These are phyloP conservation scores for Pichia ethanolica DNA, from an alignment of 805 yeast genomes.

Conservation along the genomic window DNA sequence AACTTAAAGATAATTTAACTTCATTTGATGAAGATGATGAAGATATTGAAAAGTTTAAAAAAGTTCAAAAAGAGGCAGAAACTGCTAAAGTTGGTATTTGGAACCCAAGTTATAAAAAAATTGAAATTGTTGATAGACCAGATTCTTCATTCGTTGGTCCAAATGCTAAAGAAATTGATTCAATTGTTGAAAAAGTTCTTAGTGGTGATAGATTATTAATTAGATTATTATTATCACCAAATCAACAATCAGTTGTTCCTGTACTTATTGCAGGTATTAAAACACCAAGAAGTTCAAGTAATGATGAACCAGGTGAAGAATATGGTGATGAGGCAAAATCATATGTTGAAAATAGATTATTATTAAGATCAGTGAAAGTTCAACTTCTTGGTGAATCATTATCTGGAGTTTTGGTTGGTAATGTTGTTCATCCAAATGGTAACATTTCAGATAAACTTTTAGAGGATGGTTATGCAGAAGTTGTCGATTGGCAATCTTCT, in stretches of 20 bases:
- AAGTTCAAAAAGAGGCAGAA: conserved; percentile 44
- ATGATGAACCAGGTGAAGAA: conserved; percentile 41
- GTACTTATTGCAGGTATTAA: conserved; percentile 67
- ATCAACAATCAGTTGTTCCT: conserved; percentile 50
- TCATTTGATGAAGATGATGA: conserved; percentile 26
- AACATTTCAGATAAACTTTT: conserved; percentile 62
- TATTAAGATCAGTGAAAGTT: conserved; percentile 53
- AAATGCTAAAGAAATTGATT: conserved; percentile 35
- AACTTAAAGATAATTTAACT: conserved; percentile 47
- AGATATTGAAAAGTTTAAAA: conserved; percentile 33
- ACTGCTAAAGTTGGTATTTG: conserved; percentile 50
- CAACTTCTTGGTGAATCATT: conserved; percentile 53
- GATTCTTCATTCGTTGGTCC: conserved; percentile 27
- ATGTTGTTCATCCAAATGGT: conserved; percentile 67
- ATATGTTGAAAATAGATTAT: conserved; percentile 56
- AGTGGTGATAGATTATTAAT: conserved; percentile 72
- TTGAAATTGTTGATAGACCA: conserved; percentile 23
- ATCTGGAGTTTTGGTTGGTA: conserved; percentile 52
- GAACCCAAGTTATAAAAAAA: conserved; percentile 27
- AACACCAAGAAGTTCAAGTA: conserved; percentile 58
- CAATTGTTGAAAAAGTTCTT: conserved; percentile 69
- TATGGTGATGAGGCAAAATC: conserved; percentile 58
- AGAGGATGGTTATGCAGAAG: conserved; percentile 63
- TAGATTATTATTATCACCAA: conserved; percentile 36
- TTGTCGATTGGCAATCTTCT: conserved; percentile 74